Evolutionary conservation across 192 early-diverging fungal genomes (phyloP).

Genomic region (Pilaira anomala): DNA sequence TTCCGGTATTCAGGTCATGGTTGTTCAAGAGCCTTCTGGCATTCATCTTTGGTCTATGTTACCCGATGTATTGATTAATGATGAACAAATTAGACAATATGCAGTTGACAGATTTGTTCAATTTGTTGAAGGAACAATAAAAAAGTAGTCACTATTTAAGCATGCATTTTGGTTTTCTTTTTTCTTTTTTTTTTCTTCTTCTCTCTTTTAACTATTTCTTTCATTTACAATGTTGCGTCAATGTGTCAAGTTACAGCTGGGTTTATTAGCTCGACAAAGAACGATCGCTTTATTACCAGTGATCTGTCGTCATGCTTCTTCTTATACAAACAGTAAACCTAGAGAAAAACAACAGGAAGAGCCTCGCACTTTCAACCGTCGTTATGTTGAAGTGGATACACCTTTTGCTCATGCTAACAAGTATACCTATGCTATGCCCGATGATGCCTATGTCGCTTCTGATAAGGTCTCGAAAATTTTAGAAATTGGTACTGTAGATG

Average conservation of each 20-base stretch:
- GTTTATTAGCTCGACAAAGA: no score
- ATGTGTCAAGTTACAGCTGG: no score
- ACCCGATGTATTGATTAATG: neutral
- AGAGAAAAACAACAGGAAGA: no score
- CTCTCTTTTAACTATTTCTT: no score
- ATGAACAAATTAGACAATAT: neutral
- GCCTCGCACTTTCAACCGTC: neutral
- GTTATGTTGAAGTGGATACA: slow-evolving; percentile 5
- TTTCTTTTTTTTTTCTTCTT: no score
- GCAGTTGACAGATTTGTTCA: slow-evolving; percentile 5
- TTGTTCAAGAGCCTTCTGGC: slow-evolving; percentile 5
- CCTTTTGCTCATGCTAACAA: neutral
- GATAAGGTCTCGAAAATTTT: neutral
- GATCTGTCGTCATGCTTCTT: no score
- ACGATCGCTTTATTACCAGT: no score
- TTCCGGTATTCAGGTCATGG: slow-evolving; percentile 7
- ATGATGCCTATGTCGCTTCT: slow-evolving; percentile 8
- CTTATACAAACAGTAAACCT: no score
- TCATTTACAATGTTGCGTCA: no score
- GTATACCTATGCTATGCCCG: slow-evolving; percentile 1
- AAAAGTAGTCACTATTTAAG: no score
- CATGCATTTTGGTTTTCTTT: no score
- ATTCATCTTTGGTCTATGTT: slow-evolving; percentile 19
- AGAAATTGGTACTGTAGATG: slow-evolving; percentile 10
- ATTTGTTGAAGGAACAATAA: slow-evolving; percentile 7